Percentiles rank a stretch among this genome's conserved stretches.
These are phyloP conservation scores for Luvunga scandens DNA, from an alignment of 345 rosid genomes.

Conservation along the genomic window DNA sequence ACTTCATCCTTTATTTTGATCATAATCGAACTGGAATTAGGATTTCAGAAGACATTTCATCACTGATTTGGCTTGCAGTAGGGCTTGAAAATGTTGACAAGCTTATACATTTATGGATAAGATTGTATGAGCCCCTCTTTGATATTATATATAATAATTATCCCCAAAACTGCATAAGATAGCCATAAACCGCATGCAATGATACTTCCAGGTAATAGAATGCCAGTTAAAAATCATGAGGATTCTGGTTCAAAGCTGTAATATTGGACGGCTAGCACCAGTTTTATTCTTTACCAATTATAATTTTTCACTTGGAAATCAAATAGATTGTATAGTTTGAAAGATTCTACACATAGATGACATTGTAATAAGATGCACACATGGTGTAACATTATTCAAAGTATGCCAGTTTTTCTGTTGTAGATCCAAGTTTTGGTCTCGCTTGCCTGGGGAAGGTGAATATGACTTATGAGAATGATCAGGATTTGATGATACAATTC, in stretches of 20 bases:
- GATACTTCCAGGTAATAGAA: neutral
- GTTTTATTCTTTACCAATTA: neutral
- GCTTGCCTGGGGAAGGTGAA: conserved; percentile 76
- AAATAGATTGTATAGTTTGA: neutral
- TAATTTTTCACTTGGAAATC: neutral
- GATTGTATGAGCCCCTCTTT: neutral
- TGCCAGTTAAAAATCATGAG: neutral
- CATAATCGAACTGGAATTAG: neutral
- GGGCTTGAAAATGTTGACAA: neutral
- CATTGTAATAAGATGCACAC: neutral
- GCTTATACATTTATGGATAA: neutral
- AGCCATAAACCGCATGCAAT: neutral
- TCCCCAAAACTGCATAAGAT: neutral
- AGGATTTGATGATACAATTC: conserved; percentile 71
- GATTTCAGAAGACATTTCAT: neutral
- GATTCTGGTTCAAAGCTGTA: neutral
- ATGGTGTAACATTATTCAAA: neutral
- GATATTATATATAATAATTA: neutral
- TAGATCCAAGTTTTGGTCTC: conserved; percentile 84
- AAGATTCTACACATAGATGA: neutral
- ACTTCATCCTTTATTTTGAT: neutral
- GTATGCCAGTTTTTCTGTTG: neutral
- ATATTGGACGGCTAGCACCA: neutral
- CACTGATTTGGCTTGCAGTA: neutral
- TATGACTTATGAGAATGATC: conserved; percentile 61